Evolutionary conservation across 441 rosid genomes (phyloP), one percentile per base, ranked within the genome.

Genomic region (Erysimum cheiri): DNA sequence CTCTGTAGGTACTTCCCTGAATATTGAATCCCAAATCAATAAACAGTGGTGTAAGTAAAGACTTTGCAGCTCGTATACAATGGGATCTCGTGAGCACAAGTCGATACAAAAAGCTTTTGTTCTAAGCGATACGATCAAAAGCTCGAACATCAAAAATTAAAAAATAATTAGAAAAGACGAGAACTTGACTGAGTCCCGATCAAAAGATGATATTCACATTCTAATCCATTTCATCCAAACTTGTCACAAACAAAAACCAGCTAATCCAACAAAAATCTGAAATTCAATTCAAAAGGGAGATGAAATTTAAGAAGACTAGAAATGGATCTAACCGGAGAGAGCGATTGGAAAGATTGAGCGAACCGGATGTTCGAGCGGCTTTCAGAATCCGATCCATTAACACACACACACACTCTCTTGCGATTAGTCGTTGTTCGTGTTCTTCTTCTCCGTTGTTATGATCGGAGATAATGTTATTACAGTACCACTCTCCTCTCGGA

Each of bases 271-370:
- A 19, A 46, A 46, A 46, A 46, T 6, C 11, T 19, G 28, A 47
- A 47, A 47, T 47, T 17, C 13, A 47, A 17, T 1, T 10, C 11
- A 28, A 44, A 15, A 7, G 49, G 49, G 10, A 3, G 49, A 44
- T 3, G 11, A 44, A 44, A 47, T 0, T 47, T 47, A 19, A 44
- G 17, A 39, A 24, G 8, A 19, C 31, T 36, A 15, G 15, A 61
- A 26, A 8, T 12, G 60, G 63, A 40, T 61, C 82, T 66, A 75
- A 76, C 98, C 81, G 83, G 81, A 91, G 96, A 75, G 91, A 87
- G 53, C 97, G 96, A 80, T 94, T 91, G 22, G 98, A 94, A 29
- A 90, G 86, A 78, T 91, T 94, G 67, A 94, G 93, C 62, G 98
- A 90, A 69, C 98, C 97, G 32, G 96, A 89, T 39, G 88, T 57